phyloP scores from a whole-genome alignment of 2,329 filamentous ascomycete genomes.

The Trichoderma harzianum region DNA sequence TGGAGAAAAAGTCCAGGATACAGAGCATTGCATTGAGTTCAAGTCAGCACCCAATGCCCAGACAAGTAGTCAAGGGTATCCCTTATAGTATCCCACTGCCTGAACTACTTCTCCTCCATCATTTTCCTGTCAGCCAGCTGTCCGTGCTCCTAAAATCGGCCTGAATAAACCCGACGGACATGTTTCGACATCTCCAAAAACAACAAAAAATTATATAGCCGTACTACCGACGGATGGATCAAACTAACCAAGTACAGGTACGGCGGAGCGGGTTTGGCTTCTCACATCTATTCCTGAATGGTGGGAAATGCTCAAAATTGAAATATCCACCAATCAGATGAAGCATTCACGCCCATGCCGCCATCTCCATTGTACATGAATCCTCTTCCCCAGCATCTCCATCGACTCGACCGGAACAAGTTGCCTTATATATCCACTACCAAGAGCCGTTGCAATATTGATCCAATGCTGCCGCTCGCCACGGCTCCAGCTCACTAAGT shows the following conservation, averaged over 20 bases:
- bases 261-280: background rate
- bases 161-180: background rate
- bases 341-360: background rate
- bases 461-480: background rate
- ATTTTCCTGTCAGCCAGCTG: background rate
- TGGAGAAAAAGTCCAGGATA: background rate
- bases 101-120: background rate
- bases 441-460: background rate
- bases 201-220: background rate
- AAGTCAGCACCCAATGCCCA: background rate
- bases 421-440: background rate
- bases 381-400: background rate
- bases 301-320: background rate
- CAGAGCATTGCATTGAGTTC: background rate
- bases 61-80: background rate
- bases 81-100: background rate
- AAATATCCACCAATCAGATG: slow-evolving; percentile 8
- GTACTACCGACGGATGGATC: slow-evolving; percentile 16
- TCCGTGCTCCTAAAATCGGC: background rate
- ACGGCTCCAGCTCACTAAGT: slow-evolving; percentile 1
- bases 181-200: background rate
- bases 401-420: background rate
- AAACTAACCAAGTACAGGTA: background rate
- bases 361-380: background rate
- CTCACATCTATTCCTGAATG: background rate